Evolutionary conservation across 1,284 basidiomycete species (phyloP), one percentile per base, ranked within the genome.

Genomic region (Fomes fomentarius): DNA sequence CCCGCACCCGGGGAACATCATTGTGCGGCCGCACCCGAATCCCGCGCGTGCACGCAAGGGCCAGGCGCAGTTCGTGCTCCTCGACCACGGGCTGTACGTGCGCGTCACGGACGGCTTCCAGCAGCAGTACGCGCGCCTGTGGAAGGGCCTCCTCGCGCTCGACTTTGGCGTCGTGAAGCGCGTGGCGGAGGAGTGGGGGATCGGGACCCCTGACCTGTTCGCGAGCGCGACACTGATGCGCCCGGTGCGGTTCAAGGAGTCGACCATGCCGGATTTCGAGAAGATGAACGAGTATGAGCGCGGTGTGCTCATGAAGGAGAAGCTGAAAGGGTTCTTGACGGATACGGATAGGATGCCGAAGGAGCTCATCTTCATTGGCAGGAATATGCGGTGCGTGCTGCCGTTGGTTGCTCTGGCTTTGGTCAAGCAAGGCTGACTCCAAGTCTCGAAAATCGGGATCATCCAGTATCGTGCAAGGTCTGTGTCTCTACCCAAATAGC

Each of bases 81-180:
- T 96, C 60, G 94, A 96, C 66, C 94, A 96, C 67, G 94, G 94
- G 0, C 74, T 96, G 17, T 96, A 93, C 65, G 90, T 94, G 26
- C 76, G 76, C 3, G 78, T 91, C 2, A 70, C 79, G n/a, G 78
- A 83, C 19, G 65, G 76, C 2, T 91, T 94, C 69, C 80, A 82
- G 56, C 75, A 78, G 37, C 82, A 94, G 52, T 94, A 93, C 74
- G 89, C 89, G 15, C 75, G 77, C 4, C 75, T 96, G 1, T 96
- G 93, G 94, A 79, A 86, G 47, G 87, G 82, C 0, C 78, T 96
- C 58, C 81, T 96, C 41, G 80, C 83, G 0, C 78, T 83, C 8
- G 90, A 96, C 69, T 83, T 87, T 60, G 71, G 54, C 43, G 62
- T 62, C 40, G 63, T 71, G 38, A 58, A 52, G 48, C 40, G 69